Conservation (phyloP, 2,329 filamentous ascomycete species). For the Hymenoscyphus scutula region DNA sequence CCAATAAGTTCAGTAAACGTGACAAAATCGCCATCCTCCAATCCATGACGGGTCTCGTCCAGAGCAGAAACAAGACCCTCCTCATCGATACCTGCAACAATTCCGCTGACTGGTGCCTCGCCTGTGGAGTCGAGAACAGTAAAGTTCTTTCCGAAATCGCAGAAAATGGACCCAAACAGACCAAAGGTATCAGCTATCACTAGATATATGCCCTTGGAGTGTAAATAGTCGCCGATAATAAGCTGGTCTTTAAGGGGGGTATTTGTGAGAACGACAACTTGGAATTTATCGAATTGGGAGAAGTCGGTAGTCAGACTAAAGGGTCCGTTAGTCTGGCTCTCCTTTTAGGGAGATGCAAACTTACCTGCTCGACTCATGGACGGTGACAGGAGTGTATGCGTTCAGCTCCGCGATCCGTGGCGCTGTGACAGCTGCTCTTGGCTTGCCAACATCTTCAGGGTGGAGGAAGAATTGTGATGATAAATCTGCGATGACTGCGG, state of each 20-base stretch:
- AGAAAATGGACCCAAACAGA: conserved; percentile 93
- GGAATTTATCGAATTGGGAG: conserved; percentile 81
- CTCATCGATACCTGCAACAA: conserved; percentile 85
- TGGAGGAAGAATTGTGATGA: conserved; percentile 97
- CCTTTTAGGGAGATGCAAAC: conserved; percentile 14
- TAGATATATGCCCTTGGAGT: conserved; percentile 88
- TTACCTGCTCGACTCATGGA: conserved; percentile 63
- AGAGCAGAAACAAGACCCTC: conserved; percentile 88
- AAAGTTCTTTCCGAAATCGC: conserved; percentile 94
- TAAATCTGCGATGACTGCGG: conserved; percentile 80
- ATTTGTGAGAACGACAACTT: conserved; percentile 88
- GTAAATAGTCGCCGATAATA: conserved; percentile 86
- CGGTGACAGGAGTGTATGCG: conserved; percentile 85
- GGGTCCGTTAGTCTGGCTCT: conserved; percentile 20
- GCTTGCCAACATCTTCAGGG: conserved; percentile 84
- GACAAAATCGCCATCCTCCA: conserved; percentile 95
- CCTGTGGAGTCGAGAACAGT: conserved; percentile 86
- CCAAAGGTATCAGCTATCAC: conserved; percentile 87
- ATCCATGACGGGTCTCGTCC: conserved; percentile 90
- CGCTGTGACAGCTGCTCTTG: conserved; percentile 80
- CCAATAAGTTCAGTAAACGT: conserved; percentile 92
- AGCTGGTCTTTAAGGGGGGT: conserved; percentile 78
- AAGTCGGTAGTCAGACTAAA: conserved; percentile 71
- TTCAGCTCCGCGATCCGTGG: conserved; percentile 93
- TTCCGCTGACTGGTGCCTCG: conserved; percentile 82